Evolutionary conservation across 768 basidiomycete genomes (phyloP).

Genomic region (Naematelia aurantialba): DNA sequence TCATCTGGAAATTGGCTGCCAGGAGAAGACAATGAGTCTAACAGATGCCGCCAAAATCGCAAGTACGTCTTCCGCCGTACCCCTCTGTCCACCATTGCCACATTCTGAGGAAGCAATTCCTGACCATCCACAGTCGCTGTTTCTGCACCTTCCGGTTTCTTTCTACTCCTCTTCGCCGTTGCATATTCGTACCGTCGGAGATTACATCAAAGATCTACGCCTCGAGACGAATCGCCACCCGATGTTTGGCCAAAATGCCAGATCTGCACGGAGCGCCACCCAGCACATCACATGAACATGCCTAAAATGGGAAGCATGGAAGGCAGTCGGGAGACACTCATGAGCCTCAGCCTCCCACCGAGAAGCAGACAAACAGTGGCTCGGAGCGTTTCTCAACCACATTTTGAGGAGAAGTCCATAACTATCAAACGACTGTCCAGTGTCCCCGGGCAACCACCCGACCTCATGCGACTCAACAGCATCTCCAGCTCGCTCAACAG

Average conservation of each 20-base stretch:
- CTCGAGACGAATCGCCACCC: not conserved
- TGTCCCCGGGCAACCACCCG: not conserved
- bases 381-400: conserved; percentile 15
- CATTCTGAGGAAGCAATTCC: too few relatives aligned
- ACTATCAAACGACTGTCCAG: conserved; percentile 22
- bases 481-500: not conserved
- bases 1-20: too few relatives aligned
- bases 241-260: not conserved
- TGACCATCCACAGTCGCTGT: conserved; percentile 9
- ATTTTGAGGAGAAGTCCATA: conserved; percentile 20
- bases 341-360: not conserved
- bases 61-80: conserved; percentile 3
- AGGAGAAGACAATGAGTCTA: not conserved
- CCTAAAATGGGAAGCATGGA: not conserved
- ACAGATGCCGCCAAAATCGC: conserved; percentile 9
- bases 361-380: not conserved
- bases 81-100: too few relatives aligned
- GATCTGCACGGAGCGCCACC: not conserved
- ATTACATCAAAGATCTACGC: not conserved
- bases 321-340: conserved; percentile 1
- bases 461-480: not conserved
- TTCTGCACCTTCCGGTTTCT: conserved; percentile 7
- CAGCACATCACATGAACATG: not conserved
- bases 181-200: conserved; percentile 7
- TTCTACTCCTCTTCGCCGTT: conserved; percentile 4